phyloP scores from a whole-genome alignment of 1,284 basidiomycete species.

The Testicularia cyperi region DNA sequence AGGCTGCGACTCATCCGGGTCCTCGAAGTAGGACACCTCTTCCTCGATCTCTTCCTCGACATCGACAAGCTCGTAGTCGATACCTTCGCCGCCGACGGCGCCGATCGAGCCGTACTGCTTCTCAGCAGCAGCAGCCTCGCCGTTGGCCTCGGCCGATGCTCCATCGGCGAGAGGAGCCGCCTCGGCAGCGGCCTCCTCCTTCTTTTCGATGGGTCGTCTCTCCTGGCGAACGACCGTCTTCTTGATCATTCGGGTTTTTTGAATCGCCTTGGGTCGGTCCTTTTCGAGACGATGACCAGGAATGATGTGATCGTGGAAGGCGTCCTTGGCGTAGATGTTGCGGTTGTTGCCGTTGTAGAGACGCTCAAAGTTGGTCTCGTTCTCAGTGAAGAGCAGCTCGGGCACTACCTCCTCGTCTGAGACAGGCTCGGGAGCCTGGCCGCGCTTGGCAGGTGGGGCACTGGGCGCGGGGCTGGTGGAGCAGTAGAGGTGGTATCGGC shows the following conservation, averaged over 20 bases:
- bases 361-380: constrained; percentile 91
- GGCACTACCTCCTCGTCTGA: constrained; percentile 63
- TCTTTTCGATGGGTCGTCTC: constrained; percentile 15
- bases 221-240: constrained; percentile 36
- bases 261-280: constrained; percentile 46
- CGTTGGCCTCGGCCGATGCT: constrained; percentile 34
- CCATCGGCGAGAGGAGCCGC: constrained; percentile 24
- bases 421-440: constrained; percentile 59
- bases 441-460: constrained; percentile 67
- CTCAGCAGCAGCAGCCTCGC: constrained; percentile 29
- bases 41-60: constrained; percentile 56
- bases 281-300: constrained; percentile 68
- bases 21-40: constrained; percentile 51
- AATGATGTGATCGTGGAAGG: constrained; percentile 97
- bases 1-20: constrained; percentile 35
- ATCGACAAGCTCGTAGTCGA: constrained; percentile 43
- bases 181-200: constrained; percentile 36
- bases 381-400: constrained; percentile 66
- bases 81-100: constrained; percentile 4
- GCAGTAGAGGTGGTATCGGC: constrained; percentile 73
- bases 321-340: constrained; percentile 91
- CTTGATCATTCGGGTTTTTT: constrained; percentile 45
- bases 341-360: constrained; percentile 75
- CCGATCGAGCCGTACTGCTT: constrained; percentile 30
- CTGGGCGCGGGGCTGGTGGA: constrained; percentile 88